Percentiles rank a stretch among this genome's conserved stretches.
These are phyloP conservation scores for Diaporthe capsici DNA, from an alignment of 2,329 filamentous ascomycete species.

Conservation along the genomic window DNA sequence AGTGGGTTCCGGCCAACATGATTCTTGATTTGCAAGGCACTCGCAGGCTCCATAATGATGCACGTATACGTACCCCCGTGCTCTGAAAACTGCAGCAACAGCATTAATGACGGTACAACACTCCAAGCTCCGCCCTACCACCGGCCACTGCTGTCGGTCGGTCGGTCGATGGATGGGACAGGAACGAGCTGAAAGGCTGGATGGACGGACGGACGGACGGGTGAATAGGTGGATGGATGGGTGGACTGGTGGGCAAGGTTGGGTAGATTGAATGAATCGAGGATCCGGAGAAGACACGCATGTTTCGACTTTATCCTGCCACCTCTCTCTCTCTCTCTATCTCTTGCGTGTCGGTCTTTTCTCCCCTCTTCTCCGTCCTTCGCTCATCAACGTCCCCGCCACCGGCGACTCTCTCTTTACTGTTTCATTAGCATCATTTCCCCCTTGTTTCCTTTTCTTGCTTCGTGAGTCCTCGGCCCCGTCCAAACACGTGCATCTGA, in stretches of 20 bases:
- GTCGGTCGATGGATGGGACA: background rate
- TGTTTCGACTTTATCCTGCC: conserved; percentile 27
- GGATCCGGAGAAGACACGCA: conserved; percentile 2
- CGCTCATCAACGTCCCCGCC: background rate
- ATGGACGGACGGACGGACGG: background rate
- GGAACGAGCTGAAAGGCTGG: background rate
- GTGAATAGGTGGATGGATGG: background rate
- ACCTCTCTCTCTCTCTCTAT: background rate
- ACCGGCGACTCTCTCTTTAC: conserved; percentile 3
- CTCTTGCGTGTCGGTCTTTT: background rate
- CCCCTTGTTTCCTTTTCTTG: conserved; percentile 17
- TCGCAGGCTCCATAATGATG: conserved; percentile 28
- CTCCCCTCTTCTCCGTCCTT: background rate
- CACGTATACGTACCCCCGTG: conserved; percentile 8
- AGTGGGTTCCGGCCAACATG: conserved; percentile 18
- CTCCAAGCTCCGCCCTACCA: background rate
- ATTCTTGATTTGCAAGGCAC: conserved; percentile 7
- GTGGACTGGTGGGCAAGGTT: background rate
- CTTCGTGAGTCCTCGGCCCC: background rate
- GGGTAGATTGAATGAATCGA: conserved; percentile 4
- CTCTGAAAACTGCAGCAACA: background rate
- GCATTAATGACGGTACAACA: background rate
- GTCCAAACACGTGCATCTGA: background rate
- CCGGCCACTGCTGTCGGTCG: background rate
- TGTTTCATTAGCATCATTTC: conserved; percentile 21